Base-by-base conservation (phyloP, 140 eudicot species). In the Artemisia princeps region DNA sequence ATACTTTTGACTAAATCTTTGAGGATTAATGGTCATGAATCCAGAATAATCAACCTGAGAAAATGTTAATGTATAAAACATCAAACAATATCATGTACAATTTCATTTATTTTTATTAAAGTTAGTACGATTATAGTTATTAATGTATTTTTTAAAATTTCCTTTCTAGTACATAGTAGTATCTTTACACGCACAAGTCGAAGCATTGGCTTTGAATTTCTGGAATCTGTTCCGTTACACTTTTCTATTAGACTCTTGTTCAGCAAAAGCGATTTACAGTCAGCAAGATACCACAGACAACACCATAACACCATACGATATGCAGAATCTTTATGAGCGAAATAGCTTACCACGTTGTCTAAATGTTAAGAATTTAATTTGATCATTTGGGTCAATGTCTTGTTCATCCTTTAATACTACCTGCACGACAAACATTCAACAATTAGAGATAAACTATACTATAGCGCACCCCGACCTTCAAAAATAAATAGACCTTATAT, bases 21-120 rank as follows among this genome's bases (percentile, higher is more conserved):
- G 96, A 62, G 98, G 96, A 79, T 92, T 92, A 78, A 92, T 92
- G 2, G 96, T 92, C 95, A 85, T 92, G 77, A 88, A 88, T 23
- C 96, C 95, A 55, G 98, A 92, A 72, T 88, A 88, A 76, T 92
- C 98, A 50, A 92, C 96, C 98, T 92, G 84, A 50, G 61, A 77
- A 75, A 53, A 28, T 46, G n/a, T n/a, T 19, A 63, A 70, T 56
- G 24, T 26, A 48, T 23, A 56, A 57, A 66, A 60, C 55, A 58
- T 48, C 55, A 22, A 56, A 70, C 6, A 14, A 22, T 28, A 13
- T 3, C 20, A 62, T 15, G 70, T 59, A 48, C 23, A 54, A 52
- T 64, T 70, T 17, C 70, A 28, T 42, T 64, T 46, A 62, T 6
- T 37, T 62, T 40, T 23, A 40, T 65, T 50, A 55, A 37, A 37